Evolutionary conservation across 768 basidiomycete genomes (phyloP).

Genomic region (Agrocybe pediades): DNA sequence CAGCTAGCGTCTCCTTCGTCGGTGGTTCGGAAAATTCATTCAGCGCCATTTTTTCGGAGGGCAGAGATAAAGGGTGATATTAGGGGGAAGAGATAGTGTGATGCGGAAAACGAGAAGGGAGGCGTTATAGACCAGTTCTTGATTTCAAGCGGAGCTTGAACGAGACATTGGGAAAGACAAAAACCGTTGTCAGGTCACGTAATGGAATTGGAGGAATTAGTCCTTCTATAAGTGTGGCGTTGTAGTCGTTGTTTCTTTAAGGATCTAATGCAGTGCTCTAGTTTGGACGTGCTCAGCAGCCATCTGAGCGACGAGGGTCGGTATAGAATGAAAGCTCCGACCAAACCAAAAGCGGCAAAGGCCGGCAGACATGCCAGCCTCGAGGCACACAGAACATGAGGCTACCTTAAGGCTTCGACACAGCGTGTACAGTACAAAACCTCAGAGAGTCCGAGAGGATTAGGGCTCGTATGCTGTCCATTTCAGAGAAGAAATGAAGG

Average conservation of each 20-base stretch:
- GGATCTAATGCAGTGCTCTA: background rate
- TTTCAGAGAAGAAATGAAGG: background rate
- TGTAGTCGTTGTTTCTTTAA: constrained; percentile 8
- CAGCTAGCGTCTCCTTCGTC: constrained; percentile 50
- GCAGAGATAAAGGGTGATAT: constrained; percentile 24
- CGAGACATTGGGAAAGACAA: constrained; percentile 5
- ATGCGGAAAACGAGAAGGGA: constrained; percentile 16
- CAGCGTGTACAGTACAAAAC: constrained; percentile 3
- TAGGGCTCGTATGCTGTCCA: background rate
- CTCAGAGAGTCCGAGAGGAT: background rate
- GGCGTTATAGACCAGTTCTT: constrained; percentile 5
- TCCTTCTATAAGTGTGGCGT: background rate
- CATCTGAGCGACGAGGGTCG: constrained; percentile 14
- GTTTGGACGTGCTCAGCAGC: background rate
- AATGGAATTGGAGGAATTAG: background rate
- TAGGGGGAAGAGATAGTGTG: constrained; percentile 2
- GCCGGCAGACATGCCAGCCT: constrained; percentile 12
- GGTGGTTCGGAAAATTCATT: constrained; percentile 56
- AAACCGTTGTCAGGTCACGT: constrained; percentile 5
- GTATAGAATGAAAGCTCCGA: background rate
- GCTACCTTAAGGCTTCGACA: constrained; percentile 12
- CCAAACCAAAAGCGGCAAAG: background rate
- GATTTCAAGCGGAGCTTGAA: constrained; percentile 18
- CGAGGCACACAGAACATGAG: constrained; percentile 20
- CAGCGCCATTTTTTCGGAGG: background rate